Conservation (phyloP, 2,329 filamentous ascomycete genomes). For the Phaeosphaeriaceae sp. region DNA sequence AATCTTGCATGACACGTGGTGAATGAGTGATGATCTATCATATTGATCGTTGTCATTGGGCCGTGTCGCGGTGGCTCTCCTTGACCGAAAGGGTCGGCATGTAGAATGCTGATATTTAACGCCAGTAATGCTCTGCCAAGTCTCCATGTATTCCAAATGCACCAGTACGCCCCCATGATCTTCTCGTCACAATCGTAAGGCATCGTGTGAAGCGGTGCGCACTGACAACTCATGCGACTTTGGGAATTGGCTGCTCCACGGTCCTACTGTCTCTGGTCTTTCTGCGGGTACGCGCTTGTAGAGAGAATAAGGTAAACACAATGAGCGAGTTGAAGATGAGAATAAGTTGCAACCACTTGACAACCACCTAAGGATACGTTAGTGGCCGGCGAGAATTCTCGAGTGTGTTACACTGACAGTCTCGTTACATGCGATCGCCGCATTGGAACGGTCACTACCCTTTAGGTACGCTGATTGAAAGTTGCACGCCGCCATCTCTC, state of each 20-base stretch:
- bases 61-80: neutral
- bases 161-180: neutral
- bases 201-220: neutral
- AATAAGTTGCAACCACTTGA: slow-evolving; percentile 40
- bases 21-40: neutral
- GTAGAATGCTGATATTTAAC: neutral
- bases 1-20: neutral
- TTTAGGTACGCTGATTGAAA: slow-evolving; percentile 24
- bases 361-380: slow-evolving; percentile 20
- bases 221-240: neutral
- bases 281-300: slow-evolving; percentile 30
- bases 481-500: slow-evolving; percentile 37
- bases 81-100: neutral
- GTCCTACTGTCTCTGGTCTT: slow-evolving; percentile 21
- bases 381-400: neutral
- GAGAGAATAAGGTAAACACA: slow-evolving; percentile 28
- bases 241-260: neutral
- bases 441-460: slow-evolving; percentile 15
- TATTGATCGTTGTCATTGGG: neutral
- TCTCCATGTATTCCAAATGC: neutral
- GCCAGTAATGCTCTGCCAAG: neutral
- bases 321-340: slow-evolving; percentile 25
- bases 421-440: slow-evolving; percentile 31
- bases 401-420: slow-evolving; percentile 23
- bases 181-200: neutral